Evolutionary conservation across 768 basidiomycete genomes (phyloP).

Genomic region (Chalciporus piperatus): DNA sequence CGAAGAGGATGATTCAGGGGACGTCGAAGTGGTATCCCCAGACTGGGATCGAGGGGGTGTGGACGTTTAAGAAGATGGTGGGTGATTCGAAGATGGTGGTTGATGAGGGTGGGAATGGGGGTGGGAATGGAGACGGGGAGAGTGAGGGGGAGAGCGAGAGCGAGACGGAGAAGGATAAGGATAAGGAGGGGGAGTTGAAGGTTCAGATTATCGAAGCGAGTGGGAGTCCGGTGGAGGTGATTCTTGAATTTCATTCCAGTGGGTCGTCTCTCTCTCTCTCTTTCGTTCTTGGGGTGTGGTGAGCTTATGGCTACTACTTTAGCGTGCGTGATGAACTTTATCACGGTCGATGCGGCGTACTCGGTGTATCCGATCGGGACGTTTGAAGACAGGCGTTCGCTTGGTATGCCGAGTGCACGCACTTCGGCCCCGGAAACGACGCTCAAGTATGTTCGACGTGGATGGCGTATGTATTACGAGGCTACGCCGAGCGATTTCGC

Average conservation of each 20-base stretch:
- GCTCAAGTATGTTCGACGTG: slow-evolving; percentile 36
- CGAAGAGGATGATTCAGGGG: not conserved
- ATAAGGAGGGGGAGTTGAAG: slow-evolving; percentile 15
- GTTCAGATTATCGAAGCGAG: slow-evolving; percentile 39
- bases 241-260: slow-evolving; percentile 52
- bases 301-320: not conserved
- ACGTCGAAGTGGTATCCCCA: not conserved
- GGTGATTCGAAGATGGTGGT: not conserved
- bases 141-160: no score
- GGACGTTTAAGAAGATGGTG: slow-evolving; percentile 22
- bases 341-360: slow-evolving; percentile 40
- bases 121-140: not conserved
- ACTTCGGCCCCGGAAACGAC: slow-evolving; percentile 5
- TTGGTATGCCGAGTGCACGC: slow-evolving; percentile 16
- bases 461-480: slow-evolving; percentile 31
- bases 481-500: slow-evolving; percentile 1
- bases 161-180: no score
- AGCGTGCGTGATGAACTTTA: slow-evolving; percentile 47
- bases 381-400: slow-evolving; percentile 31
- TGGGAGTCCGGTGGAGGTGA: slow-evolving; percentile 26
- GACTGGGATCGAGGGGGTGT: slow-evolving; percentile 11
- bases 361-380: slow-evolving; percentile 42
- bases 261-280: slow-evolving; percentile 8
- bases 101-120: no score
- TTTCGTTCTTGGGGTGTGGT: not conserved